Percentiles rank a stretch among this genome's conserved stretches.
phyloP scores from a whole-genome alignment of 2,329 filamentous ascomycete genomes.

The Hypoxylon sp. region DNA sequence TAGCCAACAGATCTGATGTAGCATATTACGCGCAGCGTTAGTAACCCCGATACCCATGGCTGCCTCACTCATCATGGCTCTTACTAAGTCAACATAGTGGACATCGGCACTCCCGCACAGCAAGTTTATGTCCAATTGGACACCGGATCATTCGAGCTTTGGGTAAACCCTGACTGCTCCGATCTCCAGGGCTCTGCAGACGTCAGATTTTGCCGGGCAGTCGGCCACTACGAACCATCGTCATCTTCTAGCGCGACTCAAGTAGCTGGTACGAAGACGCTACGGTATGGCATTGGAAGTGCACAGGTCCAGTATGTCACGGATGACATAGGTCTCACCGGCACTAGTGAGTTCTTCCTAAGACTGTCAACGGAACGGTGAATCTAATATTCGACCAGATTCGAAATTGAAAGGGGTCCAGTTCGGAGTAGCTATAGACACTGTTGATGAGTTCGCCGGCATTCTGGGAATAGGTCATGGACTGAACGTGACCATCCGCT shows the following conservation, averaged over 20 bases:
- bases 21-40: constrained; percentile 66
- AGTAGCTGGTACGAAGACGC: constrained; percentile 55
- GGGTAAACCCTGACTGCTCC: constrained; percentile 72
- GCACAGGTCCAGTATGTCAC: constrained; percentile 65
- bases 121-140: constrained; percentile 68
- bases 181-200: constrained; percentile 57
- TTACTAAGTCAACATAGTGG: constrained; percentile 54
- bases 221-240: constrained; percentile 60
- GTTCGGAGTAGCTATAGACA: constrained; percentile 73
- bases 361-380: neutral
- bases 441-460: constrained; percentile 63
- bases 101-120: constrained; percentile 68
- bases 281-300: constrained; percentile 65
- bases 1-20: constrained; percentile 66
- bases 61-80: neutral
- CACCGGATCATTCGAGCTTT: constrained; percentile 71
- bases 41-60: constrained; percentile 33
- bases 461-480: constrained; percentile 84
- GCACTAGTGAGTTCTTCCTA: constrained; percentile 49
- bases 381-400: constrained; percentile 40
- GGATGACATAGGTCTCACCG: constrained; percentile 61
- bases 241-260: constrained; percentile 57
- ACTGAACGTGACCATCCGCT: constrained; percentile 59
- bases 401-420: constrained; percentile 66
- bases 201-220: constrained; percentile 60